Evolutionary conservation across 1,139 yeast genomes (phyloP), one percentile per base, ranked within the genome.

Genomic region (Eremothecium cymbalariae): DNA sequence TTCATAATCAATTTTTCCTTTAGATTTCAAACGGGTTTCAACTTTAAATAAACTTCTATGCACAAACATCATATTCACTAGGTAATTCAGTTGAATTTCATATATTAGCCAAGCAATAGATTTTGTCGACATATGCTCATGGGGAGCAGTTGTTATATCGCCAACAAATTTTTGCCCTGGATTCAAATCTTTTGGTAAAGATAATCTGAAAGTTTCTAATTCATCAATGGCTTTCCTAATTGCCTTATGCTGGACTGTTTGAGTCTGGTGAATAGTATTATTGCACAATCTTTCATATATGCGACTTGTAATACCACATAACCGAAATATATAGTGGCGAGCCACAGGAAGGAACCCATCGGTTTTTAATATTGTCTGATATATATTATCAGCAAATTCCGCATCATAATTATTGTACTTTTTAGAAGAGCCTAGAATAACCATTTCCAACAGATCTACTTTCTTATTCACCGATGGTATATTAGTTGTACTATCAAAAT

Each of bases 401-500:
- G 13, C 3, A 6, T 25, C 36, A 20, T 30, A 36, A 3, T 15
- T 20, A 9, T 25, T 25, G n/a, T 26, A 24, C 7, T 18, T 11
- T 14, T 31, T 13, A 3, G 36, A 24, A 4, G 36, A 18, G 6
- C 30, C 33, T 11, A 29, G 12, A n/a, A 21, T 18, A 4, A 33
- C 36, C 8, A 20, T 27, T 11, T 25, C 29, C 6, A 36, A 23
- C 8, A 36, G 33, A 12, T 32, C 36, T 8, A 36, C n/a, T n/a
- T 19, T 20, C 8, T 32, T 36, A 19, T 31, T 18, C 17, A 6
- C 8, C 15, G n/a, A n/a, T 8, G 37, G 30, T 22, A 42, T 34
- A 12, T 30, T 24, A 4, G 41, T 31, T 9, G 43, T 42, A 8
- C 41, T 36, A 14, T 40, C 42, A 22, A 38, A 42, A 9, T 38